These are phyloP conservation scores for Gentiana straminea DNA, from an alignment of 257 asterid genomes.

Conservation along the genomic window DNA sequence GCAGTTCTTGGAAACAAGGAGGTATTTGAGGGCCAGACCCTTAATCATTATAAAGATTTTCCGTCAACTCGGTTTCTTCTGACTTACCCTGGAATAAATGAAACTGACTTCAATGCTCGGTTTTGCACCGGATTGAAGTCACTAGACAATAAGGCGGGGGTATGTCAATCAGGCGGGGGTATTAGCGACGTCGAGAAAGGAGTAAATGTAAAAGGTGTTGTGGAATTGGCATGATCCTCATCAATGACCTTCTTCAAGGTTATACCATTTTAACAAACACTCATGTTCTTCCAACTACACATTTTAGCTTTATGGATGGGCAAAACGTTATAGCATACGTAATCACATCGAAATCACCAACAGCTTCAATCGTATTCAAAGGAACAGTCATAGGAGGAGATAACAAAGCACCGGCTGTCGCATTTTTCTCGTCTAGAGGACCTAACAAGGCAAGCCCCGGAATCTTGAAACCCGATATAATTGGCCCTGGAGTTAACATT, in stretches of 20 bases:
- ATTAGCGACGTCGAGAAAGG: neutral
- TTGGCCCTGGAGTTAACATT: conserved; percentile 46
- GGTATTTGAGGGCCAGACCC: neutral
- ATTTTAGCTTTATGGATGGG: conserved; percentile 8
- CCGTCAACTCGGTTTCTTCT: neutral
- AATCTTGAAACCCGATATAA: conserved; percentile 51
- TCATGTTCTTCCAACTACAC: conserved; percentile 12
- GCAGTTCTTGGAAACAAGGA: conserved; percentile 7
- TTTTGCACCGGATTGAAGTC: neutral
- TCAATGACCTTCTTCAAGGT: neutral
- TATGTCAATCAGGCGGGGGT: neutral
- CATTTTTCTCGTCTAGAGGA: conserved; percentile 27
- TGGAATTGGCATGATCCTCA: conserved; percentile 11
- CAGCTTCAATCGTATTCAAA: conserved; percentile 2
- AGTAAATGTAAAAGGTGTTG: conserved; percentile 1
- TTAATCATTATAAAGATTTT: neutral
- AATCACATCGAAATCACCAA: conserved; percentile 1
- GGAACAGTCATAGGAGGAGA: conserved; percentile 13
- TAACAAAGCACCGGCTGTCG: conserved; percentile 5
- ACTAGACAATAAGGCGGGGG: neutral
- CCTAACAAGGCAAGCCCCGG: conserved; percentile 28
- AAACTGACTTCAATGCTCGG: neutral
- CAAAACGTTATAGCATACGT: conserved; percentile 4
- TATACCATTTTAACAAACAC: neutral
- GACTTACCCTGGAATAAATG: neutral